Conservation (phyloP, 164 flowering plant genomes). For the grape (Vitis vinifera) region ASM3070453v1 NC_081817.1:29754501-29755000, state of each 20-base stretch:
- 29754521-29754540: constrained; percentile 68
- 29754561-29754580: constrained; percentile 36
- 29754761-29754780: constrained; percentile 74
- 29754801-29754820: constrained; percentile 49
- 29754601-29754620: constrained; percentile 75
- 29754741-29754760: constrained; percentile 84
- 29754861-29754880: constrained; percentile 81
- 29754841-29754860: constrained; percentile 66
- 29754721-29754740: constrained; percentile 39
- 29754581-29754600: constrained; percentile 37
- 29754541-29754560: constrained; percentile 61
- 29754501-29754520: constrained; percentile 62
- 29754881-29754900: constrained; percentile 70
- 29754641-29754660: constrained; percentile 69
- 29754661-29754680: constrained; percentile 73
- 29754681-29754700: constrained; percentile 41
- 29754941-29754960: constrained; percentile 66
- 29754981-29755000: constrained; percentile 58
- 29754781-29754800: constrained; percentile 70
- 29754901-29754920: constrained; percentile 69
- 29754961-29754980: constrained; percentile 20
- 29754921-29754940: constrained; percentile 49
- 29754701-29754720: constrained; percentile 64
- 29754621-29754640: constrained; percentile 78
- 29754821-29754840: constrained; percentile 52